phyloP scores from a whole-genome alignment of 441 rosid genomes.

The Euphorbia schlechtendalii region DNA sequence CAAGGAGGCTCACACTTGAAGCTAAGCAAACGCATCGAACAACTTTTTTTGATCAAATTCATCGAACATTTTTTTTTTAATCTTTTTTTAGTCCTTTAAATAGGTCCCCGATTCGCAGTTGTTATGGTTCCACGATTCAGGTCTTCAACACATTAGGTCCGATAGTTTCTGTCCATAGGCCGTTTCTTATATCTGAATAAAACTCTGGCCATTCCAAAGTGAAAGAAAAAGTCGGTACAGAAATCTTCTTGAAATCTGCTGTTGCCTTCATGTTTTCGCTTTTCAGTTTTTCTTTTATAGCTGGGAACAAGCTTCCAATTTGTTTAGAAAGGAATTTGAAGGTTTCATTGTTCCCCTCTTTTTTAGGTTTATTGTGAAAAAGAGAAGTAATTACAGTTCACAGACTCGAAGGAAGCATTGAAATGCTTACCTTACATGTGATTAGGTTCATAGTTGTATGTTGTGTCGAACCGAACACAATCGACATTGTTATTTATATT shows the following conservation, averaged over 20 bases:
- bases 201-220: constrained; percentile 26
- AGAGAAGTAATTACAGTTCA: constrained; percentile 17
- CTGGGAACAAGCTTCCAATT: constrained; percentile 36
- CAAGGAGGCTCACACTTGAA: constrained; percentile 33
- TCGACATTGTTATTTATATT: no score
- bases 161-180: constrained; percentile 28
- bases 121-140: constrained; percentile 33
- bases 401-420: constrained; percentile 20
- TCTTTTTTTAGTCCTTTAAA: constrained; percentile 27
- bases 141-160: constrained; percentile 36
- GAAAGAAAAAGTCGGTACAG: constrained; percentile 18
- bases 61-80: constrained; percentile 23
- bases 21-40: constrained; percentile 32
- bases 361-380: constrained; percentile 33
- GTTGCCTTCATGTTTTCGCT: constrained; percentile 20
- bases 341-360: constrained; percentile 23
- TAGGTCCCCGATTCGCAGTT: constrained; percentile 30
- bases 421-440: constrained; percentile 30
- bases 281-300: constrained; percentile 16
- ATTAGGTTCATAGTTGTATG: constrained; percentile 32
- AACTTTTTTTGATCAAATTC: constrained; percentile 42
- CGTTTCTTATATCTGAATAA: constrained; percentile 42
- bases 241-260: constrained; percentile 29
- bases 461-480: no score
- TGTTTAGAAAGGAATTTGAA: constrained; percentile 28